A percentile compares a stretch with the other conserved stretches of the same genome.
Evolutionary conservation across 176 grass and related monocot genomes (phyloP).

Genomic region (sorghum (Sorghum bicolor)): Sorghum_bicolor_NCBIv3 NC_012875.2:49350001-49350500

Average conservation of each 20-base stretch:
- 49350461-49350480: slow-evolving; percentile 33
- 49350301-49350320: slow-evolving; percentile 52
- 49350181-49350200: slow-evolving; percentile 21
- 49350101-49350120: not conserved
- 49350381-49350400: slow-evolving; percentile 41
- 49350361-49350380: slow-evolving; percentile 86
- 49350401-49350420: slow-evolving; percentile 43
- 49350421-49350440: slow-evolving; percentile 33
- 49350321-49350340: slow-evolving; percentile 59
- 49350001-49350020: not conserved
- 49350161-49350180: slow-evolving; percentile 14
- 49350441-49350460: slow-evolving; percentile 53
- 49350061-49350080: not conserved
- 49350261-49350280: slow-evolving; percentile 37
- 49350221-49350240: slow-evolving; percentile 13
- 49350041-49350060: not conserved
- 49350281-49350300: slow-evolving; percentile 63
- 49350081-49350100: not conserved
- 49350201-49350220: slow-evolving; percentile 37
- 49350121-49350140: slow-evolving; percentile 1
- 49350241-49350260: slow-evolving; percentile 27
- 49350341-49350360: slow-evolving; percentile 72
- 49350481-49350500: slow-evolving; percentile 54
- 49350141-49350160: slow-evolving; percentile 13
- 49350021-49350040: not conserved